A percentile compares a stretch with the other conserved stretches of the same genome.
These are phyloP conservation scores for Globisporangium nunn DNA, from an alignment of 352 stramenopile species.

Conservation along the genomic window DNA sequence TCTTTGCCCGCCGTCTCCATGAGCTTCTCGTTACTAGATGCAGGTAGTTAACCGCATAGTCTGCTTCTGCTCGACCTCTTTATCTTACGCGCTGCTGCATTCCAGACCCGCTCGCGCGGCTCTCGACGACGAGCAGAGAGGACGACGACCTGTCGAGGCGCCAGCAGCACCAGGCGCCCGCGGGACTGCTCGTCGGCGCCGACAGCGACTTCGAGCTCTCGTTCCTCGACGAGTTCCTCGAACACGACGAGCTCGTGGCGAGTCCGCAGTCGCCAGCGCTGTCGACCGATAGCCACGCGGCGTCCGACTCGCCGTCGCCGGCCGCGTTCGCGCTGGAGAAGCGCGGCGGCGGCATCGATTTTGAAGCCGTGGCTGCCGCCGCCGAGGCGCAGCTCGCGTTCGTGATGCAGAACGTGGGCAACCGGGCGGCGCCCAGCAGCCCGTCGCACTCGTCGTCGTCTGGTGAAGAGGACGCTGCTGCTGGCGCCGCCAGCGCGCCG, in stretches of 20 bases:
- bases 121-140: background rate
- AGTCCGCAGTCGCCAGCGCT: constrained; percentile 11
- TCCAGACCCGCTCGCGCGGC: background rate
- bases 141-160: too few relatives aligned
- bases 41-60: background rate
- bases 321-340: constrained; percentile 6
- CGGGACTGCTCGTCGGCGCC: background rate
- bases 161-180: too few relatives aligned
- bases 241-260: constrained; percentile 26
- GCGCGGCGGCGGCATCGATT: constrained; percentile 1
- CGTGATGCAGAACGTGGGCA: background rate
- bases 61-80: background rate
- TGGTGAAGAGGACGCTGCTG: constrained; percentile 3
- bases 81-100: background rate
- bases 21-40: background rate
- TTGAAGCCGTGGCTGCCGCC: background rate
- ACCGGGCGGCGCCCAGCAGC: background rate
- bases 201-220: constrained; percentile 24
- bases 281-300: background rate
- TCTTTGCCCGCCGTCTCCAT: background rate
- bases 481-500: background rate
- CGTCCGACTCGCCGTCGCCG: background rate
- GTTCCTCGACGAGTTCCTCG: constrained; percentile 46
- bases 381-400: background rate
- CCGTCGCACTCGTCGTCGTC: constrained; percentile 10